A percentile compares a stretch with the other conserved stretches of the same genome.
phyloP scores from a whole-genome alignment of 345 rosid genomes.

The Nephelium lappaceum region DNA sequence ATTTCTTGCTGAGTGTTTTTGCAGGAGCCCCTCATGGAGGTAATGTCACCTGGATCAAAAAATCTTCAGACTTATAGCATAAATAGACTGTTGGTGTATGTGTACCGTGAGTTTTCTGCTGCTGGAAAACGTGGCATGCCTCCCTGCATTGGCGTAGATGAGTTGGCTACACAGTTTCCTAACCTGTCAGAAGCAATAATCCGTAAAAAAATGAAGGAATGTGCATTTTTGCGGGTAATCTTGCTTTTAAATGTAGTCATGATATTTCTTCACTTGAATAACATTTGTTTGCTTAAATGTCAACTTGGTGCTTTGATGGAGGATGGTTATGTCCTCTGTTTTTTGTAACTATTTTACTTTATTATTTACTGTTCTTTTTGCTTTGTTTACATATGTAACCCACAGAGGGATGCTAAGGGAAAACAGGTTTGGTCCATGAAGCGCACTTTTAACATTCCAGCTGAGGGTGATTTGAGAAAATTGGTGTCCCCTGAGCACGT shows the following conservation, averaged over 20 bases:
- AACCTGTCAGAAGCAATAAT: conserved; percentile 65
- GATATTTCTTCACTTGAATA: not conserved
- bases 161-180: conserved; percentile 66
- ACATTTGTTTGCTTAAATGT: conserved; percentile 3
- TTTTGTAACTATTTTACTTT: conserved; percentile 14
- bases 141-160: conserved; percentile 74
- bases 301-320: conserved; percentile 8
- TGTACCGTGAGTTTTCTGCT: conserved; percentile 76
- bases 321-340: not conserved
- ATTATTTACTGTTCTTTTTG: conserved; percentile 20
- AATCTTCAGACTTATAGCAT: conserved; percentile 70
- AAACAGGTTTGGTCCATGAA: conserved; percentile 68
- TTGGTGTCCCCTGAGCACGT: conserved; percentile 89
- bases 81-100: conserved; percentile 76
- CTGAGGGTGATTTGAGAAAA: conserved; percentile 83
- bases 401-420: conserved; percentile 77
- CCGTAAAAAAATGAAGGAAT: conserved; percentile 71
- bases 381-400: conserved; percentile 32
- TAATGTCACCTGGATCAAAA: conserved; percentile 84
- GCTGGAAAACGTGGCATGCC: conserved; percentile 54
- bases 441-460: conserved; percentile 62
- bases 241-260: not conserved
- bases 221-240: conserved; percentile 71
- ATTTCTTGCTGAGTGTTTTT: conserved; percentile 21
- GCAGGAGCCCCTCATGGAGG: conserved; percentile 97